Percentiles rank a stretch among this genome's conserved stretches.
These are phyloP conservation scores for Fusarium duplospermum DNA, from an alignment of 2,329 filamentous ascomycete species.

Conservation along the genomic window DNA sequence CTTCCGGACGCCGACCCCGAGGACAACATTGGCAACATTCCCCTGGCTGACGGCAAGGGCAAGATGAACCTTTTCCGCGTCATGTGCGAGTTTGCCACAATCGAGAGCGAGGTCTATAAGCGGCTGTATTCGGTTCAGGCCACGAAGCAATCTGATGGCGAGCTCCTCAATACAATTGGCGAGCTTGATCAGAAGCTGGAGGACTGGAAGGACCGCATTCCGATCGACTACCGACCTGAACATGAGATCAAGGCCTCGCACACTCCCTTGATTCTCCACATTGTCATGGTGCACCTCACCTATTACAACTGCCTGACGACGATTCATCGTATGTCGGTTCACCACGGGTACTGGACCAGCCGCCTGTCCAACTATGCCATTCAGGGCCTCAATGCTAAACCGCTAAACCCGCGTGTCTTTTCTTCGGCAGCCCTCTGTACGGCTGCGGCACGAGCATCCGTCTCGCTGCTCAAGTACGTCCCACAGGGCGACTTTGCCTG, in stretches of 20 bases:
- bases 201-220: conserved; percentile 96
- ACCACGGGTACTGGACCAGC: conserved; percentile 98
- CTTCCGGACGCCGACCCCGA: conserved; percentile 89
- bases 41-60: conserved; percentile 85
- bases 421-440: conserved; percentile 94
- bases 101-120: conserved; percentile 95
- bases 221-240: conserved; percentile 95
- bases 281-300: conserved; percentile 93
- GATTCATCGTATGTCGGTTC: conserved; percentile 97
- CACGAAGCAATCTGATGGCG: conserved; percentile 89
- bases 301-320: conserved; percentile 99
- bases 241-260: conserved; percentile 94
- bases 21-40: conserved; percentile 95
- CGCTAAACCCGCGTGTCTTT: conserved; percentile 93
- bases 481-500: conserved; percentile 94
- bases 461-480: conserved; percentile 94
- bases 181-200: conserved; percentile 91
- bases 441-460: conserved; percentile 90
- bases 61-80: conserved; percentile 96
- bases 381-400: conserved; percentile 89
- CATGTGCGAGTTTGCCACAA: conserved; percentile 91
- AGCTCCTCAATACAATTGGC: conserved; percentile 93
- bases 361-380: conserved; percentile 94
- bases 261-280: conserved; percentile 91
- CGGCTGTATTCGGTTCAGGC: conserved; percentile 92